phyloP scores from a whole-genome alignment of 306 rosid species.

The Cercis canadensis region DNA sequence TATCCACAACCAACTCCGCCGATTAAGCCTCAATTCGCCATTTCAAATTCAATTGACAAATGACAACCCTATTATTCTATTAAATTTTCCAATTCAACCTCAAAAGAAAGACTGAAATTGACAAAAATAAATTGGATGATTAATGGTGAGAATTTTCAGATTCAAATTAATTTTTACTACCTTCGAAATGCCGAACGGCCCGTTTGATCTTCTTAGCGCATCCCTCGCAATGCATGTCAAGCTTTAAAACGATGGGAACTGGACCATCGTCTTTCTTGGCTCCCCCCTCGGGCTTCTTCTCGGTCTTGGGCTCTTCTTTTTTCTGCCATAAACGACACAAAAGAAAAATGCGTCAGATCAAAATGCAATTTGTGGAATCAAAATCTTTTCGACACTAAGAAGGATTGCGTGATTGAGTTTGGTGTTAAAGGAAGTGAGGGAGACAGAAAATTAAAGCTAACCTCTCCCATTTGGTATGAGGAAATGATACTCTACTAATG shows the following conservation, averaged over 20 bases:
- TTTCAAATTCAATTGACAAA: not conserved
- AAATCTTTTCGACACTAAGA: not conserved
- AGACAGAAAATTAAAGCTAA: constrained; percentile 29
- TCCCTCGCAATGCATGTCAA: constrained; percentile 81
- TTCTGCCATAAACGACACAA: not conserved
- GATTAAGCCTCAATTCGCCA: not conserved
- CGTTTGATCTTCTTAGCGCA: constrained; percentile 63
- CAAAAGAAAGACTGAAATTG: too few species aligned
- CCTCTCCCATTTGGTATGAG: constrained; percentile 63
- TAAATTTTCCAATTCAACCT: too few species aligned
- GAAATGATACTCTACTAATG: too few species aligned
- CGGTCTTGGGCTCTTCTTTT: constrained; percentile 21
- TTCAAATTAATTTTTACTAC: not conserved
- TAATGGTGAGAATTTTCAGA: not conserved
- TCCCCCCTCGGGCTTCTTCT: constrained; percentile 36
- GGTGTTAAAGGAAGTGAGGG: not conserved
- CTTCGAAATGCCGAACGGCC: constrained; percentile 49
- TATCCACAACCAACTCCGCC: not conserved
- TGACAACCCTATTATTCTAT: too few species aligned
- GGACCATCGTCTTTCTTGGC: constrained; percentile 43
- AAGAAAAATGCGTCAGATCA: not conserved
- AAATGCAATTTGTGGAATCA: constrained; percentile 18
- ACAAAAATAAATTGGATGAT: not conserved
- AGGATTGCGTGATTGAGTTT: not conserved
- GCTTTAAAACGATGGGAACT: constrained; percentile 56